A percentile compares a stretch with the other conserved stretches of the same genome.
phyloP scores from a whole-genome alignment of 139 green algal species.

The Gonium pectorale region DNA sequence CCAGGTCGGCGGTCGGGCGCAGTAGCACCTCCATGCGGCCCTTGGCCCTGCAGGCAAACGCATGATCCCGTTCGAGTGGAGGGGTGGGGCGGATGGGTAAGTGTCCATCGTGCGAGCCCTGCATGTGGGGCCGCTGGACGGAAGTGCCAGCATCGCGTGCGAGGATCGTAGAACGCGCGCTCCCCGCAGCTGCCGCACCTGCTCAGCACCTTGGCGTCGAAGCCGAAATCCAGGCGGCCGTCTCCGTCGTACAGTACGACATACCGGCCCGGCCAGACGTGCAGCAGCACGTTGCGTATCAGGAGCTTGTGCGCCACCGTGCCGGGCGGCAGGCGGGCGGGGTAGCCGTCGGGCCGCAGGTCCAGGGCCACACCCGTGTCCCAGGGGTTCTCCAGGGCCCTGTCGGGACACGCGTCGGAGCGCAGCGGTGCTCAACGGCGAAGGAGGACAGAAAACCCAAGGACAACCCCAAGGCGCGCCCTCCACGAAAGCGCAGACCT shows the following conservation, averaged over 20 bases:
- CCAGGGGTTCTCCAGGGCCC: slow-evolving; percentile 17
- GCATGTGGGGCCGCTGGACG: too few relatives aligned
- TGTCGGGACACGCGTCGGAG: too few relatives aligned
- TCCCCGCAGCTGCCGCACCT: too few relatives aligned
- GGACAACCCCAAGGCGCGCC: too few relatives aligned
- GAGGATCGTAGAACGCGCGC: too few relatives aligned
- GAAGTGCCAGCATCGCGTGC: too few relatives aligned
- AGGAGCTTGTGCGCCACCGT: slow-evolving; percentile 53
- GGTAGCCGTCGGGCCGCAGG: slow-evolving; percentile 49
- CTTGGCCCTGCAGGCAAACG: slow-evolving; percentile 11
- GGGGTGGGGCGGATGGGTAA: too few relatives aligned
- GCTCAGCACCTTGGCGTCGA: slow-evolving; percentile 46
- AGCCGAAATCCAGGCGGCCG: slow-evolving; percentile 39
- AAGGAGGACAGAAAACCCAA: too few relatives aligned
- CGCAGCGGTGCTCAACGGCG: too few relatives aligned
- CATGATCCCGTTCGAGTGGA: too few relatives aligned
- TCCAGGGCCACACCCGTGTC: slow-evolving; percentile 35
- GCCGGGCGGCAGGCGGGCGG: slow-evolving; percentile 40
- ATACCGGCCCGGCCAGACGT: slow-evolving; percentile 49
- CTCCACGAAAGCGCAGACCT: too few relatives aligned
- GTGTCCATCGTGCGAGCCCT: too few relatives aligned
- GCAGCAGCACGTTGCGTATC: slow-evolving; percentile 45
- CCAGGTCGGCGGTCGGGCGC: slow-evolving; percentile 41
- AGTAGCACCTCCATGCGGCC: slow-evolving; percentile 42
- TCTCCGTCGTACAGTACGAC: slow-evolving; percentile 52